These are phyloP conservation scores for Scenedesmus sp. DNA, from an alignment of 163 green algal species.

Conservation along the genomic window DNA sequence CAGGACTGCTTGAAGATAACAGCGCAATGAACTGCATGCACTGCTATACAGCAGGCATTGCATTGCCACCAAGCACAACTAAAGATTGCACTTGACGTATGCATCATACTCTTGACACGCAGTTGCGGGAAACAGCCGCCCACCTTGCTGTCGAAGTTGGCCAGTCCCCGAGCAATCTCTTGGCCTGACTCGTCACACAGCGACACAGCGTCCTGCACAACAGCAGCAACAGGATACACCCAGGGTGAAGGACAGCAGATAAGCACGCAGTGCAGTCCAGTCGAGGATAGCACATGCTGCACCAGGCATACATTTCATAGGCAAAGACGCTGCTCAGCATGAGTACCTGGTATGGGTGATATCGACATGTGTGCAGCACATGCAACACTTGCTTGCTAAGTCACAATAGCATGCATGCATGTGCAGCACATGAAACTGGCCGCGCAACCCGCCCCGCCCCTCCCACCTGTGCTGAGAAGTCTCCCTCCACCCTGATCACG, in stretches of 20 bases:
- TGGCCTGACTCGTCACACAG: conserved; percentile 79
- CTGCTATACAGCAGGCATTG: too few relatives aligned
- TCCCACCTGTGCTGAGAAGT: conserved; percentile 35
- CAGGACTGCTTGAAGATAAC: too few relatives aligned
- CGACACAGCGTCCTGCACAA: conserved; percentile 80
- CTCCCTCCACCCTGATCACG: conserved; percentile 65
- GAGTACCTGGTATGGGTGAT: background rate
- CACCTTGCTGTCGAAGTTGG: conserved; percentile 83
- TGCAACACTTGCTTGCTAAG: background rate
- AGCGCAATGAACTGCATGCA: too few relatives aligned
- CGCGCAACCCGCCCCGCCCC: too few relatives aligned
- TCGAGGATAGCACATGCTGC: background rate
- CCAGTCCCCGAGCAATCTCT: conserved; percentile 89
- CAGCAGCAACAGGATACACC: background rate
- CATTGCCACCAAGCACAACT: too few relatives aligned
- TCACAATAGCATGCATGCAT: background rate
- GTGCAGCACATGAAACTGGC: too few relatives aligned
- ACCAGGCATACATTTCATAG: background rate
- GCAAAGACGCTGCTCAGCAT: background rate
- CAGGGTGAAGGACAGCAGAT: background rate
- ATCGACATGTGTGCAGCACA: background rate
- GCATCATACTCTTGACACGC: conserved; percentile 59
- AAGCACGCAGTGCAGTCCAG: background rate
- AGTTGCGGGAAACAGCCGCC: background rate
- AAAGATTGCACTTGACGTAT: conserved; percentile 43